Conservation (phyloP, 805 yeast species). For the Sugiyamaella chiloensis region DNA sequence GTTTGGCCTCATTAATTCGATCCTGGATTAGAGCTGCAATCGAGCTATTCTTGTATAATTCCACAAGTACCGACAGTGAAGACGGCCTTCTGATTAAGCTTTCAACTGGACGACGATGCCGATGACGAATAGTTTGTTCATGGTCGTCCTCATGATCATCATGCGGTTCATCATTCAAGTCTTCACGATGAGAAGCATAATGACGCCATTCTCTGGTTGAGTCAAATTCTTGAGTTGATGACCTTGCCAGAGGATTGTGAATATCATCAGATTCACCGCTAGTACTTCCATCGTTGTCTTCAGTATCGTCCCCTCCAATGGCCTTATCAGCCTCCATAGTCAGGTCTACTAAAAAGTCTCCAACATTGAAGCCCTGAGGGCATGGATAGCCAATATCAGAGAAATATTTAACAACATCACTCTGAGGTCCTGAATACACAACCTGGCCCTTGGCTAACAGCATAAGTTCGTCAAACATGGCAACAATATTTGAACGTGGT, state of each 20-base stretch:
- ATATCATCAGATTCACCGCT: constrained; percentile 17
- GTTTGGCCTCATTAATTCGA: constrained; percentile 23
- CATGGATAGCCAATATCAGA: constrained; percentile 71
- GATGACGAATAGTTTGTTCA: neutral
- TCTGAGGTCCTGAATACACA: constrained; percentile 84
- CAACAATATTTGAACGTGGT: constrained; percentile 93
- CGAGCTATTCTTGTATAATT: constrained; percentile 28
- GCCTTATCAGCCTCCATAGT: constrained; percentile 55
- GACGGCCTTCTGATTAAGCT: constrained; percentile 5
- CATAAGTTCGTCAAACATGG: constrained; percentile 78
- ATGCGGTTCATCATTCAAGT: neutral
- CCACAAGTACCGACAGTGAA: constrained; percentile 30
- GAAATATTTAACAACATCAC: constrained; percentile 71
- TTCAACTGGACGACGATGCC: neutral
- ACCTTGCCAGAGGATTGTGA: constrained; percentile 15
- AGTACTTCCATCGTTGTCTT: constrained; percentile 11
- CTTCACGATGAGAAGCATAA: constrained; percentile 63
- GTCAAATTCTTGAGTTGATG: constrained; percentile 36
- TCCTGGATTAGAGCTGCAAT: constrained; percentile 24
- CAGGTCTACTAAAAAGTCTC: constrained; percentile 88
- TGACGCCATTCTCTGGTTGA: constrained; percentile 84
- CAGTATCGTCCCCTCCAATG: constrained; percentile 6
- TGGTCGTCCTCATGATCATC: neutral
- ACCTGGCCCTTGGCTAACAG: constrained; percentile 80
- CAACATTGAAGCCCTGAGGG: constrained; percentile 88